Percentiles rank a stretch among this genome's conserved stretches.
Evolutionary conservation across 257 asterid species (phyloP).

Genomic region (Catharanthus roseus): DNA sequence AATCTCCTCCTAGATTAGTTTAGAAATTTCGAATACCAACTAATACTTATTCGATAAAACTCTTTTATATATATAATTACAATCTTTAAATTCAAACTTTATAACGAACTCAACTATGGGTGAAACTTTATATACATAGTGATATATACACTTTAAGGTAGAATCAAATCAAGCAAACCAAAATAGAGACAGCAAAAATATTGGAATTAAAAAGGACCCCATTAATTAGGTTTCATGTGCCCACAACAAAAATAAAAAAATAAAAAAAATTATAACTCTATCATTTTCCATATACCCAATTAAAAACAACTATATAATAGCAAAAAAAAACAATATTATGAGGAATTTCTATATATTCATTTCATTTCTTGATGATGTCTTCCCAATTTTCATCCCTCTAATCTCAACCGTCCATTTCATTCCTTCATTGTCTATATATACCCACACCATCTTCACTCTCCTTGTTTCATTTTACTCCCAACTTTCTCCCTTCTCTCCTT

Average conservation of each 20-base stretch:
- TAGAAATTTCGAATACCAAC: no score
- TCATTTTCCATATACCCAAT: no score
- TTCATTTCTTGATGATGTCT: conserved; percentile 4
- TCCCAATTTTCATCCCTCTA: neutral
- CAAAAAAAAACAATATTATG: neutral
- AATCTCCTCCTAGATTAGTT: no score
- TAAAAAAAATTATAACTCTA: no score
- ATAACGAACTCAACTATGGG: no score
- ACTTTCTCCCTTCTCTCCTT: conserved; percentile 1
- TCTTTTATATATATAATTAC: no score
- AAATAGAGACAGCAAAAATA: conserved; percentile 15
- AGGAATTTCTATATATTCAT: neutral
- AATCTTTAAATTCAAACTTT: no score
- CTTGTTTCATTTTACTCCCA: conserved; percentile 11
- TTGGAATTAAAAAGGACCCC: conserved; percentile 18
- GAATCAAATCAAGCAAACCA: conserved; percentile 18
- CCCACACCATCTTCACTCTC: conserved; percentile 11
- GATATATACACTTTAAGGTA: conserved; percentile 17
- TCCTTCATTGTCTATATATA: conserved; percentile 32
- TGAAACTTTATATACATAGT: neutral
- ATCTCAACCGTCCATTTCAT: conserved; percentile 24
- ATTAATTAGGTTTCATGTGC: conserved; percentile 15
- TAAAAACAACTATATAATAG: neutral
- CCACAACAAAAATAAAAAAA: neutral
- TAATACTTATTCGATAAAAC: no score